phyloP scores from a whole-genome alignment of 108 stramenopile species.

The Cylindrotheca fusiformis region DNA sequence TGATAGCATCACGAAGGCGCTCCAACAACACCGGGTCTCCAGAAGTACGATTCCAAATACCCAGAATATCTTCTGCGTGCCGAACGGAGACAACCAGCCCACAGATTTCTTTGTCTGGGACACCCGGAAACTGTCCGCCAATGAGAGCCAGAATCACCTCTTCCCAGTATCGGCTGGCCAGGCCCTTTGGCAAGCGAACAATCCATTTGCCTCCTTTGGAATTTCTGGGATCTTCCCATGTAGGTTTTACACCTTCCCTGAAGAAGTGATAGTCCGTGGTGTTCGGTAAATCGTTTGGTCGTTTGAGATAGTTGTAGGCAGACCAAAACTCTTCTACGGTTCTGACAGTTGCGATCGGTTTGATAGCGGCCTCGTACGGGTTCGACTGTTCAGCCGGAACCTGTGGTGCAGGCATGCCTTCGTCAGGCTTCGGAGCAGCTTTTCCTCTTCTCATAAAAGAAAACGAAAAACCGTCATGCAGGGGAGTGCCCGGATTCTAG shows the following conservation, averaged over 20 bases:
- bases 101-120: constrained; percentile 88
- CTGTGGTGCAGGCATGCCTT: constrained; percentile 24
- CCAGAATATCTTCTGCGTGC: constrained; percentile 91
- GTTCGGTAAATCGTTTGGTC: constrained; percentile 77
- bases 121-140: constrained; percentile 86
- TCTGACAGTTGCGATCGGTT: constrained; percentile 76
- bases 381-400: constrained; percentile 26
- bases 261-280: constrained; percentile 95
- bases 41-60: constrained; percentile 90
- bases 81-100: constrained; percentile 92
- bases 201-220: constrained; percentile 94
- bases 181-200: constrained; percentile 82
- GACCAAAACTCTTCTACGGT: constrained; percentile 94
- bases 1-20: constrained; percentile 81
- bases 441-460: constrained; percentile 80
- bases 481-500: constrained; percentile 35
- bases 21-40: constrained; percentile 70
- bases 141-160: constrained; percentile 91
- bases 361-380: constrained; percentile 84
- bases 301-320: constrained; percentile 84
- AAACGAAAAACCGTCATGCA: constrained; percentile 53
- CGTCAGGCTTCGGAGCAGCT: constrained; percentile 23
- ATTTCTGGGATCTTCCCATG: constrained; percentile 95
- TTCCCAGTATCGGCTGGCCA: constrained; percentile 91
- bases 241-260: constrained; percentile 92